Percentiles rank a stretch among this genome's conserved stretches.
Evolutionary conservation across 495 filamentous ascomycete species (phyloP).

Genomic region (Polyplosphaeria fusca): DNA sequence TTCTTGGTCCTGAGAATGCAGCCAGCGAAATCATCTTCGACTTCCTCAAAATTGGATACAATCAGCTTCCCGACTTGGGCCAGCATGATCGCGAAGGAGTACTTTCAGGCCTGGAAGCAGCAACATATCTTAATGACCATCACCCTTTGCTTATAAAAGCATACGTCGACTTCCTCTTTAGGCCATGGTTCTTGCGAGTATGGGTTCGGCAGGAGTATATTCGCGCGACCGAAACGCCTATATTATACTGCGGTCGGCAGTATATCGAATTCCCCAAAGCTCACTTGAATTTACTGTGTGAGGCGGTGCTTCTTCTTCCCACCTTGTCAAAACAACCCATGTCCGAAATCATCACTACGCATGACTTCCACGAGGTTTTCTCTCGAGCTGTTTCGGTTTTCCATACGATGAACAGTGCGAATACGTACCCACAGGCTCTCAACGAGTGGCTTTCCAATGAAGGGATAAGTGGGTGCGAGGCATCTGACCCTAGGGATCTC

Average conservation of each 20-base stretch:
- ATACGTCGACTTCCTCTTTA: conserved; percentile 2
- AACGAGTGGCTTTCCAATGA: conserved; percentile 6
- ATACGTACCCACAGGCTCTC: background rate
- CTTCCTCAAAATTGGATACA: conserved; percentile 4
- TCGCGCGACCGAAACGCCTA: background rate
- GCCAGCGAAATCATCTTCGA: conserved; percentile 4
- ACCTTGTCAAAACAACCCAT: conserved; percentile 9
- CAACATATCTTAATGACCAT: conserved; percentile 4
- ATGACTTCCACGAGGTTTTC: conserved; percentile 4
- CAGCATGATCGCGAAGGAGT: background rate
- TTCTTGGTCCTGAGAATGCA: conserved; percentile 7
- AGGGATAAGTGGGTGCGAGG: conserved; percentile 5
- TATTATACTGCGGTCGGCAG: conserved; percentile 1
- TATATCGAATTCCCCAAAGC: conserved; percentile 2
- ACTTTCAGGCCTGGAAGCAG: background rate
- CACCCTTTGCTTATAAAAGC: background rate
- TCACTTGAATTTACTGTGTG: conserved; percentile 4
- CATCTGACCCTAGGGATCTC: background rate
- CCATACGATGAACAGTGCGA: conserved; percentile 3
- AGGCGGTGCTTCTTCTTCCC: conserved; percentile 4
- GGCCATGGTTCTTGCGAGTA: conserved; percentile 7
- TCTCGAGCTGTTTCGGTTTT: conserved; percentile 4
- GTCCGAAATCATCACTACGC: background rate
- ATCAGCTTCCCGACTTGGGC: conserved; percentile 1
- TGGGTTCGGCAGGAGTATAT: conserved; percentile 13